A percentile compares a stretch with the other conserved stretches of the same genome.
phyloP scores from a whole-genome alignment of 192 early-diverging fungal genomes.

The Obelidium mucronatum region DNA sequence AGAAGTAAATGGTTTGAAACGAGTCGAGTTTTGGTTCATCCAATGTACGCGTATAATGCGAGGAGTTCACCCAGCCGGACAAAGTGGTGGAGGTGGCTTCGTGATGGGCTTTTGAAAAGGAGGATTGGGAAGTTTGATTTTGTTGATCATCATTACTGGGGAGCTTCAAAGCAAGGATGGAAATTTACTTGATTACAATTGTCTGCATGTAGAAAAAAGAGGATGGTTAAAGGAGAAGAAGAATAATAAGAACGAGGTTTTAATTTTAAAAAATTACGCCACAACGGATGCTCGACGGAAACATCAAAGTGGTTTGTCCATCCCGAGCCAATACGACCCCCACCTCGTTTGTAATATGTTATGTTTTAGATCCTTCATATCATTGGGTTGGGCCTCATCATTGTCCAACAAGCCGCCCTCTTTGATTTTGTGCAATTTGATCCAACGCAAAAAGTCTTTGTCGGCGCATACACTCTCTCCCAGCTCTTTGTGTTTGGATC shows the following conservation, averaged over 20 bases:
- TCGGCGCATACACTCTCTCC: slow-evolving; percentile 13
- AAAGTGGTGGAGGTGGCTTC: background rate
- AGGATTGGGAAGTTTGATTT: too few species aligned
- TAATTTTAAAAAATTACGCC: too few species aligned
- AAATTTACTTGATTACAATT: background rate
- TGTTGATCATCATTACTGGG: background rate
- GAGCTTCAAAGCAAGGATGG: background rate
- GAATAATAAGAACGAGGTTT: too few species aligned
- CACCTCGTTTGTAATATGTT: background rate
- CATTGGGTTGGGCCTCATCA: slow-evolving; percentile 10
- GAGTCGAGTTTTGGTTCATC: background rate
- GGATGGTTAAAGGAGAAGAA: too few species aligned
- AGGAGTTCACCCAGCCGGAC: too few species aligned
- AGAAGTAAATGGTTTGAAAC: background rate
- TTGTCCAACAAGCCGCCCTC: slow-evolving; percentile 11
- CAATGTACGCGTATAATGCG: background rate
- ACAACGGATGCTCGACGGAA: slow-evolving; percentile 10
- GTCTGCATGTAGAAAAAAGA: too few species aligned
- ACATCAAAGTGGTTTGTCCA: slow-evolving; percentile 3
- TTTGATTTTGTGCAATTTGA: slow-evolving; percentile 11
- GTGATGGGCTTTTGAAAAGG: background rate
- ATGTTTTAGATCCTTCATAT: slow-evolving; percentile 16
- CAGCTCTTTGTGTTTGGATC: slow-evolving; percentile 26
- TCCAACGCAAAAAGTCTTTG: background rate
- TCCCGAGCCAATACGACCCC: background rate